Conservation (phyloP, 495 filamentous ascomycete species). For the Neurospora tetrasperma region DNA sequence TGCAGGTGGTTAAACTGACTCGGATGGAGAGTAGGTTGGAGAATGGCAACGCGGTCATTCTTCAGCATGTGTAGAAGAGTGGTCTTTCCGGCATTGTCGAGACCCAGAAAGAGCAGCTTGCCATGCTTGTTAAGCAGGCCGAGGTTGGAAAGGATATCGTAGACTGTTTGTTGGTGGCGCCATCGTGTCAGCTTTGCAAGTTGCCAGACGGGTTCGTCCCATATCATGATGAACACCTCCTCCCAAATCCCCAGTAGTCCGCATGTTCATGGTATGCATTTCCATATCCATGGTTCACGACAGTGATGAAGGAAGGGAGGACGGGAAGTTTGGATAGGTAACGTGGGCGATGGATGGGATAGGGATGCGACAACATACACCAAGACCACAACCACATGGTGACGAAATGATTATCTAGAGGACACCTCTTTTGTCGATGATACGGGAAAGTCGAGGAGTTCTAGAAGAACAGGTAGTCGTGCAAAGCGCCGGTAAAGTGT, state of each 20-base stretch:
- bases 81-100: conserved; percentile 98
- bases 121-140: conserved; percentile 95
- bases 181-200: conserved; percentile 14
- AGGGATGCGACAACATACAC: conserved; percentile 51
- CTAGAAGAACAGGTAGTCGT: neutral
- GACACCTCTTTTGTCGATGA: neutral
- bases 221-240: neutral
- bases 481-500: neutral
- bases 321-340: neutral
- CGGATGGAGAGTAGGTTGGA: conserved; percentile 82
- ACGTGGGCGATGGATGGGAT: neutral
- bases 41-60: conserved; percentile 91
- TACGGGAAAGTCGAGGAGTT: neutral
- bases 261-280: conserved; percentile 10
- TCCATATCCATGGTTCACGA: neutral
- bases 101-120: conserved; percentile 85
- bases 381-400: conserved; percentile 95
- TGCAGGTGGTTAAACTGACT: conserved; percentile 45
- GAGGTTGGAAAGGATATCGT: conserved; percentile 79
- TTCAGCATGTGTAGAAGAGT: conserved; percentile 89
- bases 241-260: neutral
- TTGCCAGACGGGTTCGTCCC: neutral
- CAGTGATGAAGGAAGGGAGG: neutral
- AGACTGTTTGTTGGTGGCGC: conserved; percentile 48
- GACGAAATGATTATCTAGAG: conserved; percentile 12